Base-by-base conservation (phyloP, 1,284 basidiomycete species). In the Caloboletus inedulis region DNA sequence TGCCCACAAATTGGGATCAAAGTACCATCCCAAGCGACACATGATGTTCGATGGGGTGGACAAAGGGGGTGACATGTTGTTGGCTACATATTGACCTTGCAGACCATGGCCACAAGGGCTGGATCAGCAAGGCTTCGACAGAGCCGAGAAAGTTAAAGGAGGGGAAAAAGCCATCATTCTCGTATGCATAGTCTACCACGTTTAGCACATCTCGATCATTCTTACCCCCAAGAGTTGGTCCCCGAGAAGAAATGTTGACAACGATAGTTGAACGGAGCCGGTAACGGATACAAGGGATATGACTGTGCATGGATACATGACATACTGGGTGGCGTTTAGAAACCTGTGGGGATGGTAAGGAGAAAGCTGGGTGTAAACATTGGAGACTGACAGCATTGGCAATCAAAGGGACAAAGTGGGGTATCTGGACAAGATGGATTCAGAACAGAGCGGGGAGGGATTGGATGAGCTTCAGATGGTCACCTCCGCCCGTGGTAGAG, bases 361-460 rank as follows among this genome's bases (percentile, higher is more conserved):
- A 30, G 47, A 16, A 37, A 14, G 30, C 8, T n/a, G 35, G 39
- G 7, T 4, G 25, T 14, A 14, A 29, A 40, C 44, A 30, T 36
- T 30, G 29, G 40, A 47, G 27, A 80, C 88, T 71, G 62, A 91
- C 90, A 92, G 66, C 89, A 92, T 25, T 89, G 77, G 70, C 90
- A 92, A 67, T 91, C 89, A 64, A 91, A 91, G 4, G 89, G 89
- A 71, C 87, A 90, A 34, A 85, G 65, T 2, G 84, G 76, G 0
- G 87, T 88, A 64, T 87, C 87, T 76, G 66, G 53, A 41, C 52
- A 56, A 51, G 46, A 60, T 46, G 59, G 52, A 57, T 61, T 66
- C 62, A 64, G 60, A 41, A 45, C 30, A 36, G 37, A 40, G 33
- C 4, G 6, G 30, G 52, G 47, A 57, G 49, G 54, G 53, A 35